Evolutionary conservation across 257 asterid species (phyloP).

Genomic region (Solanum okadae): DNA sequence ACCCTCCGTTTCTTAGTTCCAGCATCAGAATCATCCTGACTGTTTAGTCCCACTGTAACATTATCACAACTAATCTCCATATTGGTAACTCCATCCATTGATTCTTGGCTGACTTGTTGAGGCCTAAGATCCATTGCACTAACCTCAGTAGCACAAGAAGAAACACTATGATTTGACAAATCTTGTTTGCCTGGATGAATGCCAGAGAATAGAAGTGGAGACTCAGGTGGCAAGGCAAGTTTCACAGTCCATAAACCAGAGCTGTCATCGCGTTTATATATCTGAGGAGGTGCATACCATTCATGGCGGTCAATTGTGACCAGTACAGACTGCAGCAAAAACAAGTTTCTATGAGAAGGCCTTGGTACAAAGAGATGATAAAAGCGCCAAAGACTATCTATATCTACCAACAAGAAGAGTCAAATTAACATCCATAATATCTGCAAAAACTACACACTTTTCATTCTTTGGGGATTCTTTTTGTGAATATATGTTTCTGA

Average conservation of each 20-base stretch:
- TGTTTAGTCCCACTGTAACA: slow-evolving; percentile 38
- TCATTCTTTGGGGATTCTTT: neutral
- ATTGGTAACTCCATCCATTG: slow-evolving; percentile 55
- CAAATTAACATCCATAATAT: neutral
- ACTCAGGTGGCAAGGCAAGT: slow-evolving; percentile 56
- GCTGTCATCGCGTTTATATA: slow-evolving; percentile 78
- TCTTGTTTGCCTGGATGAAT: slow-evolving; percentile 28
- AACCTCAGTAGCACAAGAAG: slow-evolving; percentile 41
- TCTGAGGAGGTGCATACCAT: slow-evolving; percentile 95
- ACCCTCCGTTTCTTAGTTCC: slow-evolving; percentile 79
- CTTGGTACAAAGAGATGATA: neutral
- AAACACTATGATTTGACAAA: slow-evolving; percentile 23
- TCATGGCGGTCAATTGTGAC: slow-evolving; percentile 96
- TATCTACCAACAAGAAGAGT: neutral
- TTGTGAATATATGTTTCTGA: neutral
- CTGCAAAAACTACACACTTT: neutral
- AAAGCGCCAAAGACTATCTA: neutral
- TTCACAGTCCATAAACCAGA: slow-evolving; percentile 81
- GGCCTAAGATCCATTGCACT: slow-evolving; percentile 54
- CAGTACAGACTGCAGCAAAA: slow-evolving; percentile 81
- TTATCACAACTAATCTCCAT: slow-evolving; percentile 75
- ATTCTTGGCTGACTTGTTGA: slow-evolving; percentile 47
- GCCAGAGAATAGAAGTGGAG: slow-evolving; percentile 40
- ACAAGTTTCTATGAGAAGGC: neutral
- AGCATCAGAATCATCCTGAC: slow-evolving; percentile 64